Conservation (phyloP, 2,329 filamentous ascomycete genomes). For the Coniochaeta prunicola region DNA sequence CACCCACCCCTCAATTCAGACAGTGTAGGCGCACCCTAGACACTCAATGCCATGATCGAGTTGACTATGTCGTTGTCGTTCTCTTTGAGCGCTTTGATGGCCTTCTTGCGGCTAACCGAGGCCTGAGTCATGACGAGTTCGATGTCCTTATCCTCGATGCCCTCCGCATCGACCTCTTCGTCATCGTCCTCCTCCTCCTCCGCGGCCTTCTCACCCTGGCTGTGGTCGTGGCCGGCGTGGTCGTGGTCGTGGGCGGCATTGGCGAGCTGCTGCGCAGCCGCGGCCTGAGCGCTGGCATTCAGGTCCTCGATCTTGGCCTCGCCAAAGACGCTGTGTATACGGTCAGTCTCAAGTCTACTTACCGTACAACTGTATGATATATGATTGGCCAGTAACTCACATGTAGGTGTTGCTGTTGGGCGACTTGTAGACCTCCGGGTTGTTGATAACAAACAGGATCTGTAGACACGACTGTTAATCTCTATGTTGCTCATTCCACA, state of each 20-base stretch:
- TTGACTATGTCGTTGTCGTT: slow-evolving; percentile 99
- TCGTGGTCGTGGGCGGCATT: slow-evolving; percentile 60
- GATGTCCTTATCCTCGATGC: slow-evolving; percentile 98
- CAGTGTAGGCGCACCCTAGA: slow-evolving; percentile 38
- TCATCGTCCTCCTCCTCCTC: slow-evolving; percentile 83
- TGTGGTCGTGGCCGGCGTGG: slow-evolving; percentile 67
- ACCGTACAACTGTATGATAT: not conserved
- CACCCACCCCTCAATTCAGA: not conserved
- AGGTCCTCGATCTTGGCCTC: slow-evolving; percentile 99
- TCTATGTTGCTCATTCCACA: slow-evolving; percentile 9
- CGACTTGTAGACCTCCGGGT: slow-evolving; percentile 99
- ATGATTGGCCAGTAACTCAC: slow-evolving; percentile 49
- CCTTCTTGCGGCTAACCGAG: slow-evolving; percentile 94
- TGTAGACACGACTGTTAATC: slow-evolving; percentile 27
- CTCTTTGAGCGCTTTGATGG: slow-evolving; percentile 96
- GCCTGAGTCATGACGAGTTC: slow-evolving; percentile 99
- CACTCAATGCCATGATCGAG: slow-evolving; percentile 97
- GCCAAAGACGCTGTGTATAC: slow-evolving; percentile 75
- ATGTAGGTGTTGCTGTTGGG: slow-evolving; percentile 99
- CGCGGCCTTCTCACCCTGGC: slow-evolving; percentile 66
- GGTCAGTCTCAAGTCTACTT: not conserved
- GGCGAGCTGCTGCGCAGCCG: slow-evolving; percentile 91
- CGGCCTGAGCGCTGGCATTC: slow-evolving; percentile 95
- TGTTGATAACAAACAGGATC: slow-evolving; percentile 99
- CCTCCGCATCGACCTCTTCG: slow-evolving; percentile 90